Evolutionary conservation across 1,139 yeast genomes (phyloP).

Genomic region (Kluyveromyces sp.): DNA sequence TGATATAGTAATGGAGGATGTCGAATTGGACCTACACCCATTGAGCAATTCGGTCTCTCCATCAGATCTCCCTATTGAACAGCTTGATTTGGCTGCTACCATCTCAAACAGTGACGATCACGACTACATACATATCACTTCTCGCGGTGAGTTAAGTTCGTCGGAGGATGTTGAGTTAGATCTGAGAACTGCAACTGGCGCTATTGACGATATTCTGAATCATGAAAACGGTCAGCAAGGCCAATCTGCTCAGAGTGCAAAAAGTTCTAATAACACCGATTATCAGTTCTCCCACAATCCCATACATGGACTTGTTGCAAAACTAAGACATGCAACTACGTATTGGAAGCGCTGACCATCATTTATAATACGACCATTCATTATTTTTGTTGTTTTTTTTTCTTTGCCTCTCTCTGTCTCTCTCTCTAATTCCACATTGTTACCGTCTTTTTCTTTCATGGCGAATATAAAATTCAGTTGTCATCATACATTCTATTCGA

Average conservation of each 20-base stretch:
- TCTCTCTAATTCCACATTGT: neutral
- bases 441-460: neutral
- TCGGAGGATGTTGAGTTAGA: slow-evolving; percentile 19
- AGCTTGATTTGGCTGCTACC: neutral
- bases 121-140: slow-evolving; percentile 21
- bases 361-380: neutral
- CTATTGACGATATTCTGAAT: slow-evolving; percentile 2
- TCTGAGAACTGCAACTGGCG: slow-evolving; percentile 1
- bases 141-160: slow-evolving; percentile 21
- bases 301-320: slow-evolving; percentile 16
- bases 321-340: slow-evolving; percentile 16
- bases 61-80: neutral
- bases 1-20: slow-evolving; percentile 10
- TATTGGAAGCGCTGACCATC: slow-evolving; percentile 14
- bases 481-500: too few relatives aligned
- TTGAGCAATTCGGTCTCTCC: slow-evolving; percentile 1
- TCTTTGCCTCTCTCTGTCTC: neutral
- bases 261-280: too few relatives aligned
- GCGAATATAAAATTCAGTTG: too few relatives aligned
- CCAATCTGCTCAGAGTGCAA: neutral
- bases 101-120: slow-evolving; percentile 4
- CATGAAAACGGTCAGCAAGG: neutral
- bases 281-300: neutral
- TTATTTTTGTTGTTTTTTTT: neutral
- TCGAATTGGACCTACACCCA: slow-evolving; percentile 3